Evolutionary conservation across 1,284 basidiomycete genomes (phyloP).

Genomic region (Rhodotorula sp.): DNA sequence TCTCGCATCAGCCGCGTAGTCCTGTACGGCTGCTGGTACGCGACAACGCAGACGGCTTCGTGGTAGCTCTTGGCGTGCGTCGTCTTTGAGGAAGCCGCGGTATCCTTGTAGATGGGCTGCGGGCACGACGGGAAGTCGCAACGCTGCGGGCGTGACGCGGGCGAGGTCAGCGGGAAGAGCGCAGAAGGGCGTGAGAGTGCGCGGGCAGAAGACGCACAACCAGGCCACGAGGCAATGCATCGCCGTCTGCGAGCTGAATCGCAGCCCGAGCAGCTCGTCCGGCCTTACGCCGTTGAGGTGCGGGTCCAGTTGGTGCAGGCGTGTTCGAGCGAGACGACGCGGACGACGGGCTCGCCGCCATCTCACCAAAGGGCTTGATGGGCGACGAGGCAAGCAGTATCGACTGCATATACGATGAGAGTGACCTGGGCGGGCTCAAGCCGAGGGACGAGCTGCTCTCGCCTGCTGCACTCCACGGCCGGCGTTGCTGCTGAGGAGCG

Average conservation of each 20-base stretch:
- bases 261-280: no score
- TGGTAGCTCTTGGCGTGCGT: not conserved
- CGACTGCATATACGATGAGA: no score
- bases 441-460: no score
- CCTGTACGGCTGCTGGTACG: not conserved
- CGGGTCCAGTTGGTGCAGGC: not conserved
- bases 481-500: no score
- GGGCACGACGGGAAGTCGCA: not conserved
- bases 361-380: not conserved
- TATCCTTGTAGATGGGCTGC: not conserved
- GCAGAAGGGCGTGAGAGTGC: no score
- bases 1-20: not conserved
- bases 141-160: not conserved
- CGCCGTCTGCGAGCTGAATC: no score
- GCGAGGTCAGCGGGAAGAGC: not conserved
- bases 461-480: no score
- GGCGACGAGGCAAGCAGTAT: not conserved
- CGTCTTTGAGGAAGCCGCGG: not conserved
- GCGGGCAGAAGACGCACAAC: not conserved
- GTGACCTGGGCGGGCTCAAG: no score
- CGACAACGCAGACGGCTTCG: not conserved
- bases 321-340: not conserved
- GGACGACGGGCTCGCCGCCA: not conserved
- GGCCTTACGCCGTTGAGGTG: no score
- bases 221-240: no score